Conservation (phyloP, 2,329 filamentous ascomycete species). For the Amauroascus verrucosus region DNA sequence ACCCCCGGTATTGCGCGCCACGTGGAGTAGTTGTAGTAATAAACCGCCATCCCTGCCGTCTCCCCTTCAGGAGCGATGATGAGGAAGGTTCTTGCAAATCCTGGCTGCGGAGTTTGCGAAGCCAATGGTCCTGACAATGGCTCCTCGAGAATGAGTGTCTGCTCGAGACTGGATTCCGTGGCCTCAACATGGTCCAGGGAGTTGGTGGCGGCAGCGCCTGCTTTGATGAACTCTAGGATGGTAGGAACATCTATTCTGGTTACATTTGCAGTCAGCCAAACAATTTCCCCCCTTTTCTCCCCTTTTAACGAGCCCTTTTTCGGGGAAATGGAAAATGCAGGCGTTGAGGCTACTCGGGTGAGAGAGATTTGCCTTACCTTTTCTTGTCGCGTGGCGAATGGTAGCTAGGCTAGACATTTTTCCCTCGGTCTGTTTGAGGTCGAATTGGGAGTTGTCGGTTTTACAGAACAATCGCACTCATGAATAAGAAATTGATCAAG, state of each 20-base stretch:
- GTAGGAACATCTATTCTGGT: slow-evolving; percentile 2
- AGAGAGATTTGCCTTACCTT: no score
- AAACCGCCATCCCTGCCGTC: slow-evolving; percentile 1
- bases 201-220: slow-evolving; percentile 3
- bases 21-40: slow-evolving; percentile 6
- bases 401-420: not conserved
- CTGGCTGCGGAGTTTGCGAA: not conserved
- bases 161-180: slow-evolving; percentile 1
- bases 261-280: not conserved
- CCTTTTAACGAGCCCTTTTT: not conserved
- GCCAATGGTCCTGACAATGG: not conserved
- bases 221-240: slow-evolving; percentile 5
- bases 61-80: slow-evolving; percentile 2
- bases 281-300: not conserved
- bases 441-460: not conserved
- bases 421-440: not conserved
- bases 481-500: no score
- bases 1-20: slow-evolving; percentile 2
- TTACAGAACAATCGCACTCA: not conserved
- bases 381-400: slow-evolving; percentile 4
- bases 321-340: not conserved
- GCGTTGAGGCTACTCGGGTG: no score
- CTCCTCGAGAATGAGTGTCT: not conserved
- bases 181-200: not conserved
- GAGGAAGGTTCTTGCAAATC: not conserved